A percentile compares a stretch with the other conserved stretches of the same genome.
Evolutionary conservation across 306 rosid species (phyloP).

Genomic region (Abrus precatorius): DNA sequence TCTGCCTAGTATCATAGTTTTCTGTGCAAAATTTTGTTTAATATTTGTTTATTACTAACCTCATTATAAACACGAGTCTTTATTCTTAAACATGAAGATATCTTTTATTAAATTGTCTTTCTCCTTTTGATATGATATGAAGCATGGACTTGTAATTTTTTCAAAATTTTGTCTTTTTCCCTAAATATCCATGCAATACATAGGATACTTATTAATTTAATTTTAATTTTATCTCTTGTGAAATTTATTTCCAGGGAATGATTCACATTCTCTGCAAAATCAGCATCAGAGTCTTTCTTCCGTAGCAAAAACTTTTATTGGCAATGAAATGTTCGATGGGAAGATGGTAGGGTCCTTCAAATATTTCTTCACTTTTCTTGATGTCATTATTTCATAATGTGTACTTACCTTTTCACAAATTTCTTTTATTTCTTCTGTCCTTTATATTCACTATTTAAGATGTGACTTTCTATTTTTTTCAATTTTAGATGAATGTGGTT

Average conservation of each 20-base stretch:
- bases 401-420: background rate
- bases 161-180: background rate
- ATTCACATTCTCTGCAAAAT: slow-evolving; percentile 51
- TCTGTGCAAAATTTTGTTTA: slow-evolving; percentile 11
- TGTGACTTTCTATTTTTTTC: slow-evolving; percentile 22
- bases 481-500: slow-evolving; percentile 73
- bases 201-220: background rate
- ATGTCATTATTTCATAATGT: slow-evolving; percentile 17
- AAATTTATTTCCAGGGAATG: slow-evolving; percentile 63
- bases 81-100: background rate
- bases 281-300: slow-evolving; percentile 59
- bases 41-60: background rate
- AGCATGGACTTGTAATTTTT: no score
- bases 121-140: background rate
- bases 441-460: slow-evolving; percentile 34
- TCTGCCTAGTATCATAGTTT: background rate
- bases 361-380: slow-evolving; percentile 24
- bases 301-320: slow-evolving; percentile 68
- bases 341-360: slow-evolving; percentile 69
- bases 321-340: slow-evolving; percentile 74
- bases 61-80: background rate
- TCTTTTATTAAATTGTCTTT: background rate
- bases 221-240: slow-evolving; percentile 33
- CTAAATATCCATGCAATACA: background rate
- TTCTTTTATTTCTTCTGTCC: slow-evolving; percentile 8